A percentile compares a stretch with the other conserved stretches of the same genome.
Evolutionary conservation across 2,329 filamentous ascomycete species (phyloP).

Genomic region (Diplodia seriata): DNA sequence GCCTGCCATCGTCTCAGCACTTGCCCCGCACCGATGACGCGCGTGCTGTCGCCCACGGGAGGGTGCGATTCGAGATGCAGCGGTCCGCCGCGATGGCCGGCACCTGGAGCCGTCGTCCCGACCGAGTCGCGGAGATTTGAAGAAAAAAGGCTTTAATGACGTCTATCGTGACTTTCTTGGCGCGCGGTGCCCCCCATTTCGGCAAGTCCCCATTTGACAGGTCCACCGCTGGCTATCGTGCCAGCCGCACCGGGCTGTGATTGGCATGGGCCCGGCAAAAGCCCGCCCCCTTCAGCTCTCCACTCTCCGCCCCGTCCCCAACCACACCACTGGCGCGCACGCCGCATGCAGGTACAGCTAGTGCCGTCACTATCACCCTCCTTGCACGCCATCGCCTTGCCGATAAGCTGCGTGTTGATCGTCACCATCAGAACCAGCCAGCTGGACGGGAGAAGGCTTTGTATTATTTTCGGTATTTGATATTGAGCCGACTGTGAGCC

Average conservation of each 20-base stretch:
- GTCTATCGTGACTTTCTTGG: slow-evolving; percentile 25
- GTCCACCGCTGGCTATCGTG: background rate
- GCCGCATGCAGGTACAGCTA: slow-evolving; percentile 28
- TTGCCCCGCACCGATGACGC: background rate
- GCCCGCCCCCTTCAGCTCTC: slow-evolving; percentile 12
- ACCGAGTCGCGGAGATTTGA: slow-evolving; percentile 26
- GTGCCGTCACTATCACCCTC: background rate
- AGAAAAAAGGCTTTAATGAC: slow-evolving; percentile 11
- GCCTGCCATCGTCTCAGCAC: background rate
- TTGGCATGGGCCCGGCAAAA: slow-evolving; percentile 1
- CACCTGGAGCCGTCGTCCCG: background rate
- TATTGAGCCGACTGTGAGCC: slow-evolving; percentile 19
- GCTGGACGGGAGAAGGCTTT: slow-evolving; percentile 16
- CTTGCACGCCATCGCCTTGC: background rate
- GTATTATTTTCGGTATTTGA: slow-evolving; percentile 18
- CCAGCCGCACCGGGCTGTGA: slow-evolving; percentile 11
- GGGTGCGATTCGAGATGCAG: background rate
- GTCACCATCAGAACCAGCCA: background rate
- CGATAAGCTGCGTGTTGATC: slow-evolving; percentile 1
- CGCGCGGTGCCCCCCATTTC: slow-evolving; percentile 7
- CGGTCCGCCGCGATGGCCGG: background rate
- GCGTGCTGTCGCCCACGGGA: too few species aligned
- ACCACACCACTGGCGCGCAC: slow-evolving; percentile 5
- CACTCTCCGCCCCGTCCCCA: slow-evolving; percentile 7
- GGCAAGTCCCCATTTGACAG: slow-evolving; percentile 21